phyloP scores from a whole-genome alignment of 176 grass and related monocot genomes.

The Chloris gayana region DNA sequence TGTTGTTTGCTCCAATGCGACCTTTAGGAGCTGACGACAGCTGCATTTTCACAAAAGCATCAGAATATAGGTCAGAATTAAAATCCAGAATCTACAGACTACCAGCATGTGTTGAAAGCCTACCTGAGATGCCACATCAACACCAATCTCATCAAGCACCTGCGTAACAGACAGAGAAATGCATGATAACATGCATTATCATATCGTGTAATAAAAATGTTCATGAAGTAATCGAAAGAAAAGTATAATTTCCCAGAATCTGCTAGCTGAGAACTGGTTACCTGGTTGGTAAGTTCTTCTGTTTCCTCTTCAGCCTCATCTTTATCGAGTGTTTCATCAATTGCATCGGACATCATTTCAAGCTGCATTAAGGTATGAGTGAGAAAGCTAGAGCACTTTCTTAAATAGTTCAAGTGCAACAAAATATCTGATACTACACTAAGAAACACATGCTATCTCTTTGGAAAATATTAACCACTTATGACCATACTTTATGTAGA shows the following conservation, averaged over 20 bases:
- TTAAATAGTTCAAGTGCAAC: neutral
- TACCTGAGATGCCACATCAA: slow-evolving; percentile 97
- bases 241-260: neutral
- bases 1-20: slow-evolving; percentile 65
- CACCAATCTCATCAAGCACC: slow-evolving; percentile 98
- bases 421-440: neutral
- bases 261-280: slow-evolving; percentile 37
- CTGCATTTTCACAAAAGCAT: slow-evolving; percentile 48
- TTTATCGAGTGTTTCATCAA: slow-evolving; percentile 97
- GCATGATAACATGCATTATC: neutral
- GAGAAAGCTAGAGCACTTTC: neutral
- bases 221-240: neutral
- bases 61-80: slow-evolving; percentile 23
- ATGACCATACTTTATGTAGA: too few species aligned
- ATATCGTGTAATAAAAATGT: slow-evolving; percentile 5
- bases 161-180: slow-evolving; percentile 25
- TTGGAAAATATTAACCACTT: neutral
- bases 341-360: slow-evolving; percentile 97
- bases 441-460: neutral
- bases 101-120: neutral
- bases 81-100: neutral
- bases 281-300: slow-evolving; percentile 98
- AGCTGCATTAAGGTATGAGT: slow-evolving; percentile 47
- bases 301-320: slow-evolving; percentile 99
- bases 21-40: slow-evolving; percentile 96